Percentiles rank a stretch among this genome's conserved stretches.
phyloP scores from a whole-genome alignment of 2,329 filamentous ascomycete genomes.

The Aspergillus sp. region DNA sequence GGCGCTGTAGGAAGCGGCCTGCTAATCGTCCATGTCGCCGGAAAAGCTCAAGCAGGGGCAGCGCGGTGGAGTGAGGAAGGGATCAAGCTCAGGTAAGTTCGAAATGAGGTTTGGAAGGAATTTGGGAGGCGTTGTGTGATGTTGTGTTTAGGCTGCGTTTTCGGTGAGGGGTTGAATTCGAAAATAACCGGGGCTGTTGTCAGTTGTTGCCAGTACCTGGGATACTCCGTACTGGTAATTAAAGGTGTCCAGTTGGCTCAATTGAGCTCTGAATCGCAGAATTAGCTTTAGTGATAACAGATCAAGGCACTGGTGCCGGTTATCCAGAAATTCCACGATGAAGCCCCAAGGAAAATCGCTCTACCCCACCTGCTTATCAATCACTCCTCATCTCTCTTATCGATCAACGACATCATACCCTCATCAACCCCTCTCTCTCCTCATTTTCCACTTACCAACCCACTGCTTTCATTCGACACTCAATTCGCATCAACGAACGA shows the following conservation, averaged over 20 bases:
- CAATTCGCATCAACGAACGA: neutral
- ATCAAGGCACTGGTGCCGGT: no score
- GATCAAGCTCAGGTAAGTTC: neutral
- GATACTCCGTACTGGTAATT: no score
- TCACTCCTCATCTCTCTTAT: neutral
- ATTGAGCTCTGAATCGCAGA: no score
- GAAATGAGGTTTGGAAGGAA: neutral
- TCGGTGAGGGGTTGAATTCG: neutral
- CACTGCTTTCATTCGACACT: neutral
- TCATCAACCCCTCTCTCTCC: neutral
- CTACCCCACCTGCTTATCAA: slow-evolving; percentile 15
- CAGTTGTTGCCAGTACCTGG: no score
- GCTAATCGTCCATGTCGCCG: neutral
- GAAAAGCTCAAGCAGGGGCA: neutral
- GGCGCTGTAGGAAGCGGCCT: neutral
- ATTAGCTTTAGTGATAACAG: no score
- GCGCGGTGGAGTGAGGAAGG: neutral
- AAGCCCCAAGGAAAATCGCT: neutral
- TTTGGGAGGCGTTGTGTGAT: neutral
- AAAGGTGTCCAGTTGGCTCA: no score
- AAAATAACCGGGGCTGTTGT: neutral
- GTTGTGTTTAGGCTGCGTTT: neutral
- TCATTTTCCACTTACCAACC: neutral
- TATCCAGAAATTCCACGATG: neutral
- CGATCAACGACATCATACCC: slow-evolving; percentile 1